A percentile compares a stretch with the other conserved stretches of the same genome.
phyloP scores from a whole-genome alignment of 768 basidiomycete species.

The Tubosaeta sp. region DNA sequence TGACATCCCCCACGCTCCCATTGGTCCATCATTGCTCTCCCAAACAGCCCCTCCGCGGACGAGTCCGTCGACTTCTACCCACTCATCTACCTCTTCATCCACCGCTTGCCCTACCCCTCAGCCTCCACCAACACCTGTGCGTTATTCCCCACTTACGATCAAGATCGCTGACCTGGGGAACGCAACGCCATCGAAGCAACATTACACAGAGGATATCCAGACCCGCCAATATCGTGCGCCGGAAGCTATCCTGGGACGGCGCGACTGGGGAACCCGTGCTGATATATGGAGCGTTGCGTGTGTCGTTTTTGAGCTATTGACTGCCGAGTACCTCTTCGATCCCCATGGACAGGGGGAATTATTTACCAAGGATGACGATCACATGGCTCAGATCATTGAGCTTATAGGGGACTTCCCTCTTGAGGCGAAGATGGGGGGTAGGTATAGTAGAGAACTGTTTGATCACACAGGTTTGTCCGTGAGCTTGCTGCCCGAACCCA shows the following conservation, averaged over 20 bases:
- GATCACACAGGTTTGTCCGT: conserved; percentile 55
- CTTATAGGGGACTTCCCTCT: conserved; percentile 75
- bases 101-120: conserved; percentile 21
- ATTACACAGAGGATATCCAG: conserved; percentile 94
- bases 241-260: conserved; percentile 87
- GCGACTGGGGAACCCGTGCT: conserved; percentile 80
- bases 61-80: conserved; percentile 18
- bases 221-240: conserved; percentile 94
- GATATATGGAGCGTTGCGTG: conserved; percentile 94
- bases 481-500: neutral
- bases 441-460: conserved; percentile 82
- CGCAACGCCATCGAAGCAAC: conserved; percentile 84
- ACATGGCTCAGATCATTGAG: conserved; percentile 93
- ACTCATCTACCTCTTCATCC: conserved; percentile 16
- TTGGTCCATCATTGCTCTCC: conserved; percentile 54
- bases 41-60: conserved; percentile 50
- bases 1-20: conserved; percentile 25
- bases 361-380: conserved; percentile 92
- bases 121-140: conserved; percentile 18
- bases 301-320: conserved; percentile 86
- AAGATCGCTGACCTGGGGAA: conserved; percentile 96
- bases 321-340: conserved; percentile 90
- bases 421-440: conserved; percentile 77
- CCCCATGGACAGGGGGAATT: conserved; percentile 76
- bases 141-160: conserved; percentile 56